phyloP scores from a whole-genome alignment of 345 rosid species.

The Raphanus raphanistrum region DNA sequence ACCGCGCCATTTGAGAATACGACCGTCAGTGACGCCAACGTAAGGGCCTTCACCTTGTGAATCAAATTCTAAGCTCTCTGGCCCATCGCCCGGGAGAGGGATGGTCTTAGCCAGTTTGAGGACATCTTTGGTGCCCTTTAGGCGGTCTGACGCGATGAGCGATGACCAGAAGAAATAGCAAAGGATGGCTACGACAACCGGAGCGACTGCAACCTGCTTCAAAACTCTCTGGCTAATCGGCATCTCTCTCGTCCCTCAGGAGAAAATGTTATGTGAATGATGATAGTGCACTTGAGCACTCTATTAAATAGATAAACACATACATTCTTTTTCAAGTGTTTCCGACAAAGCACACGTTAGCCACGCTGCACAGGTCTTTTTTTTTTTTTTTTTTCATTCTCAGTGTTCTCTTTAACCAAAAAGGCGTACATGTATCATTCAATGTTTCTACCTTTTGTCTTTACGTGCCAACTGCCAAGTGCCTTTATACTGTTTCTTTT shows the following conservation, averaged over 20 bases:
- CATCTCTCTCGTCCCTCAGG: not conserved
- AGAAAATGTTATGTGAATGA: slow-evolving; percentile 1
- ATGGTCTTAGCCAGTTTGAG: slow-evolving; percentile 28
- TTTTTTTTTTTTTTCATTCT: not conserved
- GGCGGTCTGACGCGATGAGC: slow-evolving; percentile 13
- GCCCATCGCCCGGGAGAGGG: slow-evolving; percentile 24
- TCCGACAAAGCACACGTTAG: not conserved
- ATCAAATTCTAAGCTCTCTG: slow-evolving; percentile 40
- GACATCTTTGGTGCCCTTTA: slow-evolving; percentile 20
- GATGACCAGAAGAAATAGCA: slow-evolving; percentile 22
- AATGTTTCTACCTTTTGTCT: not conserved
- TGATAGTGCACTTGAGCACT: not conserved
- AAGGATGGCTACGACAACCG: slow-evolving; percentile 23
- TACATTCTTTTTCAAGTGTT: not conserved
- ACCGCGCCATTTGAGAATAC: slow-evolving; percentile 47
- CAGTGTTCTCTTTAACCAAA: not conserved
- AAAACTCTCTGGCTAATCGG: slow-evolving; percentile 20
- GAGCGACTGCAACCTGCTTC: not conserved
- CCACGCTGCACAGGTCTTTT: not conserved
- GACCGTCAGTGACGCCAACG: slow-evolving; percentile 66
- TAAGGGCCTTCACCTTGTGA: slow-evolving; percentile 48
- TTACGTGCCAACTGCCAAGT: not conserved
- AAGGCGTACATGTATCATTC: not conserved
- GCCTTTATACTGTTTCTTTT: not conserved
- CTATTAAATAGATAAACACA: slow-evolving; percentile 4